Percentiles rank a stretch among this genome's conserved stretches.
Evolutionary conservation across 805 yeast species (phyloP).

Genomic region (Hanseniaspora singularis): DNA sequence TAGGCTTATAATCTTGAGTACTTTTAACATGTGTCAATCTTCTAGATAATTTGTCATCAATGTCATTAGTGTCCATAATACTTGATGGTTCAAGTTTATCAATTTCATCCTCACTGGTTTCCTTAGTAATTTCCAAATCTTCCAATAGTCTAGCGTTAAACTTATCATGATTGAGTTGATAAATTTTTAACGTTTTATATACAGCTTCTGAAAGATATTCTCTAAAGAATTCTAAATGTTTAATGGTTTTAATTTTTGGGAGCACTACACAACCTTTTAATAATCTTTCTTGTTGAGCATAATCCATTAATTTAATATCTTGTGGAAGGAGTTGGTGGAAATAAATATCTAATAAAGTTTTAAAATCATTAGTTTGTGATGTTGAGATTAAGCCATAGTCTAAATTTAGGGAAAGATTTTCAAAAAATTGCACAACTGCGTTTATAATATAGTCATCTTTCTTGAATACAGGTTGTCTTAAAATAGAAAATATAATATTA

Average conservation of each 20-base stretch:
- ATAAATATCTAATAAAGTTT: slow-evolving; percentile 27
- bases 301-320: neutral
- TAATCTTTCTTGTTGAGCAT: slow-evolving; percentile 16
- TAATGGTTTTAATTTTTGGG: slow-evolving; percentile 24
- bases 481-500: slow-evolving; percentile 41
- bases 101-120: slow-evolving; percentile 8
- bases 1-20: slow-evolving; percentile 16
- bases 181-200: slow-evolving; percentile 20
- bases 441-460: slow-evolving; percentile 54
- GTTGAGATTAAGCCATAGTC: slow-evolving; percentile 46
- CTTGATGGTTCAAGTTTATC: slow-evolving; percentile 15
- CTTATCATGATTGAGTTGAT: slow-evolving; percentile 16
- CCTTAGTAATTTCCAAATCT: neutral
- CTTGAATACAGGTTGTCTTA: slow-evolving; percentile 31
- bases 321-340: slow-evolving; percentile 19
- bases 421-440: slow-evolving; percentile 37
- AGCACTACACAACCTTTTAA: slow-evolving; percentile 27
- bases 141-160: neutral
- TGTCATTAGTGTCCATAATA: neutral
- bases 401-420: slow-evolving; percentile 38
- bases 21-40: slow-evolving; percentile 16
- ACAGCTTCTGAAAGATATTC: slow-evolving; percentile 24
- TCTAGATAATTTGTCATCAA: slow-evolving; percentile 7
- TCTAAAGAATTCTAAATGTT: slow-evolving; percentile 24
- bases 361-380: slow-evolving; percentile 1